Evolutionary conservation across 2,329 filamentous ascomycete species (phyloP).

Genomic region (Hirsutella thompsonii): DNA sequence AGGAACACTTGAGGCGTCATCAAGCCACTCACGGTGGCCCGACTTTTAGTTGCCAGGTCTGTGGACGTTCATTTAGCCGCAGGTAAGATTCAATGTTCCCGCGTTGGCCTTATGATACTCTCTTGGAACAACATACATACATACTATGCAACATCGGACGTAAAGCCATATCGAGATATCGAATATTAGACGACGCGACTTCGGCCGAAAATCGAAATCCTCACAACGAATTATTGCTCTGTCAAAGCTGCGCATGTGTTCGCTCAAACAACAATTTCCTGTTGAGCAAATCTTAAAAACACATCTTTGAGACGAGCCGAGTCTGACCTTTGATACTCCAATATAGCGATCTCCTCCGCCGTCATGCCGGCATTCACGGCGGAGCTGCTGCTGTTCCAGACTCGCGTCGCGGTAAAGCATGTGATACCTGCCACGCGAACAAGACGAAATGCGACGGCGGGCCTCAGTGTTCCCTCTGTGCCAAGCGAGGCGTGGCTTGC

Average conservation of each 20-base stretch:
- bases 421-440: slow-evolving; percentile 28
- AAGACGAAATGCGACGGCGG: slow-evolving; percentile 32
- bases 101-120: background rate
- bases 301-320: background rate
- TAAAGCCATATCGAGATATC: too few relatives aligned
- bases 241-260: too few relatives aligned
- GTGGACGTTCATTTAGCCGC: slow-evolving; percentile 23
- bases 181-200: too few relatives aligned
- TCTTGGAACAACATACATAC: background rate
- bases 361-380: slow-evolving; percentile 23
- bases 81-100: slow-evolving; percentile 13
- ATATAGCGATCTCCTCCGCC: slow-evolving; percentile 22
- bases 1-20: slow-evolving; percentile 25
- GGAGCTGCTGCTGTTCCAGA: slow-evolving; percentile 14
- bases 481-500: slow-evolving; percentile 24
- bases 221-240: too few relatives aligned
- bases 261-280: too few relatives aligned
- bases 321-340: background rate
- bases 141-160: background rate
- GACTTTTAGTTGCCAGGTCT: slow-evolving; percentile 21
- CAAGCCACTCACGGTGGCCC: slow-evolving; percentile 24
- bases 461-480: slow-evolving; percentile 23
- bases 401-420: slow-evolving; percentile 24
- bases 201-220: too few relatives aligned
- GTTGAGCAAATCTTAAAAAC: too few relatives aligned